Evolutionary conservation across 257 asterid genomes (phyloP), one percentile per base, ranked within the genome.

Genomic region (Lycium barbarum): DNA sequence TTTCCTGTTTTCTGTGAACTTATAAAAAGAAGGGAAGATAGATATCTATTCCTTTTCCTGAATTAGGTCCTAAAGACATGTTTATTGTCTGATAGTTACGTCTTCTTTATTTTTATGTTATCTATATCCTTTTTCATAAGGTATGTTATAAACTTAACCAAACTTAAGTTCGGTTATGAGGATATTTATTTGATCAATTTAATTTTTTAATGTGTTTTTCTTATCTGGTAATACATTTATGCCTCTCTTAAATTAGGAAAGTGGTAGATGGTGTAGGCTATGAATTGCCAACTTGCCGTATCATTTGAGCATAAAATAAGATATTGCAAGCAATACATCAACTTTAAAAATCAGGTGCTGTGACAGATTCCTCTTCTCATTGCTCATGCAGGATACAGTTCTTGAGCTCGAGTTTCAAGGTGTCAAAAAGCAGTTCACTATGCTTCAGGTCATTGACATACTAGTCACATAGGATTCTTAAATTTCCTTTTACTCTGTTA

Each of bases 351-450:
- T 62, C 43, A 6, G 36, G 51, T 11, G 83, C 7, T 57, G 26
- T 38, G 63, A 55, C 55, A 67, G 80, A 73, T 73, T 89, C 81
- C 84, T 78, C 66, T 81, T 79, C 88, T 83, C 80, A 18, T 72
- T 65, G 62, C 71, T 54, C 87, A 55, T 89, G 88, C 96, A 96
- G 99, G 99, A 96, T 84, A 96, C 97, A 79, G 99, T 96, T 86
- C 95, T 96, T 85, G 99, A 96, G 93, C 98, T 96, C 62, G 99
- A 96, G 92, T 96, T 96, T 87, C 99, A 96, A 88, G 99, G 99
- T 22, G 97, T 96, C 89, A 95, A 90, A 88, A 96, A 96, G 87
- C 89, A 91, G 59, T 92, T 90, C 88, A 96, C 98, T 82, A 96
- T 96, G 99, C 99, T 96, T 89, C 98, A 96, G 98, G 98, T 96